Evolutionary conservation across 116 monocot genomes (phyloP), one percentile per base, ranked within the genome.

Genomic region (Dioscorea cayenensis): DNA sequence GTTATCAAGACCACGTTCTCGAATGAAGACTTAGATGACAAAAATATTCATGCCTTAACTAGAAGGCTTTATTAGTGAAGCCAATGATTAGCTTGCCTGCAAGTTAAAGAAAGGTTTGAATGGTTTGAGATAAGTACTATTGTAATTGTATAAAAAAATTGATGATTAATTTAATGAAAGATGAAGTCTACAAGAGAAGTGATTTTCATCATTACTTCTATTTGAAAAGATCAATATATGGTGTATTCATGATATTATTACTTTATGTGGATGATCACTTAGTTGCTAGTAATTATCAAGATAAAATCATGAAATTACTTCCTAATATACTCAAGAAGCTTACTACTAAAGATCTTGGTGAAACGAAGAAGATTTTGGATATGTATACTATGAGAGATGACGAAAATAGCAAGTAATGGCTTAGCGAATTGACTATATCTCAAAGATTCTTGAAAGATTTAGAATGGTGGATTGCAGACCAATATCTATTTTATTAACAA

Each of bases 1-100:
- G 36, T 10, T 68, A 37, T 51, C 17, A 68, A 68, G 20, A 49
- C 49, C 7, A 49, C 68, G 5, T 68, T 68, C 49, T 49, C 50
- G 18, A 1, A 68, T 68, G 43, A n/a, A 5, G 68, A 49, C 21
- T 19, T 49, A 9, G 48, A 68, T 21, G 20, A 68, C n/a, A 51
- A 23, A 68, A 18, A 68, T 49, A 18, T 68, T 48, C 20, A 49
- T 68, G 37, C 7, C 5, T 21, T 49, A 49, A 35, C 68, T 49
- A 19, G 48, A 68, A 49, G 68, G 68, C 51, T 51, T 51, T 51
- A 14, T 10, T 37, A 18, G 8, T 51, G 17, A 18, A 5, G 6
- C 51, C 8, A 51, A 51, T 5, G 2, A 11, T 51, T 2, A 51
- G 2, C 17, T 51, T 11, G 51, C 8, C 14, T 51, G 51, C 51